Percentiles rank a stretch among this genome's conserved stretches.
Evolutionary conservation across 805 yeast genomes (phyloP).

Genomic region (Candida nitratophila): DNA sequence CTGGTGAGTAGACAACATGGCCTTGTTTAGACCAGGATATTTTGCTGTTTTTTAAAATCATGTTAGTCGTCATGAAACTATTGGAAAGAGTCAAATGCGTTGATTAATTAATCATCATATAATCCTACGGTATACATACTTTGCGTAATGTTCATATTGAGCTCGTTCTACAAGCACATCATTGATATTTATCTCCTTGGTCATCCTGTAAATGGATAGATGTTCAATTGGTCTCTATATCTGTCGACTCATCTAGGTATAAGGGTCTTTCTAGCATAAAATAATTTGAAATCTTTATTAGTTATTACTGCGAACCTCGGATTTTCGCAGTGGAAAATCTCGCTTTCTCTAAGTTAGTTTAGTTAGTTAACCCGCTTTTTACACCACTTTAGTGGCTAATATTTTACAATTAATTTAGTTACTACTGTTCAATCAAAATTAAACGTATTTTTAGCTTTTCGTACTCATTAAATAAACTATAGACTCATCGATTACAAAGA

Average conservation of each 20-base stretch:
- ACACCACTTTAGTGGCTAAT: too few relatives aligned
- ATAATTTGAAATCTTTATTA: too few relatives aligned
- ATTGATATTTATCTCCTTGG: slow-evolving; percentile 8
- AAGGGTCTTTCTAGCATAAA: too few relatives aligned
- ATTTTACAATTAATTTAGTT: too few relatives aligned
- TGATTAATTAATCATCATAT: too few relatives aligned
- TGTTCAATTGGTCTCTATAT: not conserved
- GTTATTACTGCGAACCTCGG: not conserved
- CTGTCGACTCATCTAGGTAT: too few relatives aligned
- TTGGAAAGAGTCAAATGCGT: not conserved
- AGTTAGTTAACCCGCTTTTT: too few relatives aligned
- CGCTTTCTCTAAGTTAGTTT: too few relatives aligned
- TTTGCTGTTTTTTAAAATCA: not conserved
- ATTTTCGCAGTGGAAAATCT: not conserved
- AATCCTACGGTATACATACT: slow-evolving; percentile 1
- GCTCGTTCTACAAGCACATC: slow-evolving; percentile 18
- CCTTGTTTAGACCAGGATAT: slow-evolving; percentile 83
- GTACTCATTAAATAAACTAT: not conserved
- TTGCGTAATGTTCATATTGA: slow-evolving; percentile 8
- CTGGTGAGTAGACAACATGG: slow-evolving; percentile 61
- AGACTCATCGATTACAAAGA: not conserved
- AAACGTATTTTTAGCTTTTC: not conserved
- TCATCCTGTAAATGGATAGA: slow-evolving; percentile 1
- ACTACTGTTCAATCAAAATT: not conserved
- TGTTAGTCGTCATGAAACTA: not conserved